Base-by-base conservation (phyloP, 2,329 filamentous ascomycete species). In the Claviceps spartinae region DNA sequence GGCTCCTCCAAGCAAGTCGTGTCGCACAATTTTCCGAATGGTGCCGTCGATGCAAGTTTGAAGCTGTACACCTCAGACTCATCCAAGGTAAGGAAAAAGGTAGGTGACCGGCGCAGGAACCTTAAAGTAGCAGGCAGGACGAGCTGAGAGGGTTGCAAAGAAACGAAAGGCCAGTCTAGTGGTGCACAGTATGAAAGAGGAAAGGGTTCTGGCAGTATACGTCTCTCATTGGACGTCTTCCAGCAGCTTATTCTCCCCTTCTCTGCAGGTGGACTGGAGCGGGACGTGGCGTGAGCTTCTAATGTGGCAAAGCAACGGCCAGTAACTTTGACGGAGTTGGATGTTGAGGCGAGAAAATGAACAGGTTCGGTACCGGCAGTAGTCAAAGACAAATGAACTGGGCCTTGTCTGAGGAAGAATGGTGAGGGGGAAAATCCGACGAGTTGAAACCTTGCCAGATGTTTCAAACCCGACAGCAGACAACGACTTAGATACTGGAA, bases 221-320 rank as follows among this genome's bases (percentile, higher is more conserved):
- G 49, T 52, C 51, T 54, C 45, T 48, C 50, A 55, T 54, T 52
- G 49, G 48, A 18, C 42, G 42, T 38, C 24, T 22, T 45, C 36
- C 41, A 44, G 40, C 34, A 34, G 30, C 30, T 34, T 50, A 34
- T 40, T 44, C 45, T 50, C 51, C 47, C 50, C 50, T 50, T 56
- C 44, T 50, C 51, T 49, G 43, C 52, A 49, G 18, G 20, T 50
- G 46, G 36, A 49, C 45, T 48, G 44, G 30, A 37, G 37, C 43
- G 50, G 30, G 30, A 50, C 48, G 43, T 50, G 52, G 38, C 48
- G 46, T 47, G 49, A 50, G 41, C 50, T 50, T 48, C 49, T 44
- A 20, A 52, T 51, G 55, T 50, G 48, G 51, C 30, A 48, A 51
- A n/a, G 47, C 30, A 50, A 49, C 14, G 38, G 45, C 13, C 50